Conservation (phyloP, 306 rosid species). For the Crataegus laevigata region DNA sequence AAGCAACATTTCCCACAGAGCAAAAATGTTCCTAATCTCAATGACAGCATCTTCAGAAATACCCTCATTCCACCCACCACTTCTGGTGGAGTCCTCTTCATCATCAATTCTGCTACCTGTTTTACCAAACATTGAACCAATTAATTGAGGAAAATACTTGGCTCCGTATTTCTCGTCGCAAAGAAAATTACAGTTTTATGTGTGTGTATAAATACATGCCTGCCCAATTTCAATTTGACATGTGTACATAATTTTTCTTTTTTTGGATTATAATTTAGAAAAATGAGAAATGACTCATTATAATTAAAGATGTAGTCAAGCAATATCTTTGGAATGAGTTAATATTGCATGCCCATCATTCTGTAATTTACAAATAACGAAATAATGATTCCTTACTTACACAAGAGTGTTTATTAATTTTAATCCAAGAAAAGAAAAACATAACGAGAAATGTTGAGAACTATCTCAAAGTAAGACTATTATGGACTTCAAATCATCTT, state of each 20-base stretch:
- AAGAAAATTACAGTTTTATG: too few species aligned
- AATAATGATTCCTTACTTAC: too few species aligned
- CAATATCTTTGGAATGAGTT: not conserved
- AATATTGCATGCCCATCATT: not conserved
- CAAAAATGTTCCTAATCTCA: constrained; percentile 61
- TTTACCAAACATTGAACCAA: not conserved
- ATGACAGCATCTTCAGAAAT: constrained; percentile 46
- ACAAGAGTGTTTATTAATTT: too few species aligned
- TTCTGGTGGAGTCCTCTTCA: constrained; percentile 35
- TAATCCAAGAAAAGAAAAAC: not conserved
- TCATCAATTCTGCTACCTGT: constrained; percentile 62
- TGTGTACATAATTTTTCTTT: too few species aligned
- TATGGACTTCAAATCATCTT: fast-evolving
- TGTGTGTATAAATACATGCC: not conserved
- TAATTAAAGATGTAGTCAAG: too few species aligned
- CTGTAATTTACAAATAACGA: not conserved
- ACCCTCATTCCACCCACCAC: constrained; percentile 34
- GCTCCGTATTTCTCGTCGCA: too few species aligned
- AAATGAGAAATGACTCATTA: too few species aligned
- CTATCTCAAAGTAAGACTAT: too few species aligned
- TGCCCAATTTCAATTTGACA: too few species aligned
- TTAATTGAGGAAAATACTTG: too few species aligned
- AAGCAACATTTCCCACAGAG: constrained; percentile 58
- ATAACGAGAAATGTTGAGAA: too few species aligned
- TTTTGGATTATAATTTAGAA: too few species aligned